These are phyloP conservation scores for Fusarium kyushuense DNA, from an alignment of 2,329 filamentous ascomycete species.

Conservation along the genomic window DNA sequence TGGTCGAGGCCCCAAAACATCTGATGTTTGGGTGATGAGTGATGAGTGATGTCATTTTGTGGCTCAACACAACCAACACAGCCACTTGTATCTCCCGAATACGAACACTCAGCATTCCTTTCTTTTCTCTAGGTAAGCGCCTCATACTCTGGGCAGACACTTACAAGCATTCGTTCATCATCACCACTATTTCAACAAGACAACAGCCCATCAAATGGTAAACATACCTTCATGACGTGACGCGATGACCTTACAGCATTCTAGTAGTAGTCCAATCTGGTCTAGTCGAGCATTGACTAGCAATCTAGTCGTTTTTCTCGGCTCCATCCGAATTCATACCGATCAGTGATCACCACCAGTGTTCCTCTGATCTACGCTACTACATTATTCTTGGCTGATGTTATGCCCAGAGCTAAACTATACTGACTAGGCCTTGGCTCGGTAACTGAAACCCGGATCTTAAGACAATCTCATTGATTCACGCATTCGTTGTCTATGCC, in stretches of 20 bases:
- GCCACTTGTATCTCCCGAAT: slow-evolving; percentile 9
- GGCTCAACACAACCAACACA: slow-evolving; percentile 11
- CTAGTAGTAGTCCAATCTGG: background rate
- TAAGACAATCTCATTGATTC: slow-evolving; percentile 7
- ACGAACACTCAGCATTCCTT: slow-evolving; percentile 28
- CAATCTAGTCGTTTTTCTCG: background rate
- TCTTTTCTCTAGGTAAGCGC: background rate
- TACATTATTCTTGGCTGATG: slow-evolving; percentile 17
- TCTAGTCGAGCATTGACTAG: background rate
- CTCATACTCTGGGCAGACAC: slow-evolving; percentile 6
- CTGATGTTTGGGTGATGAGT: slow-evolving; percentile 23
- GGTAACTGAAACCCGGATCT: slow-evolving; percentile 37
- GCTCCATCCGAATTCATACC: slow-evolving; percentile 1
- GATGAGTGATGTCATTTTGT: slow-evolving; percentile 33
- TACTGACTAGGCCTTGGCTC: slow-evolving; percentile 21
- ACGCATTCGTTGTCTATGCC: background rate
- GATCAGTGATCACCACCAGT: background rate
- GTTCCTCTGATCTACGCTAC: slow-evolving; percentile 1
- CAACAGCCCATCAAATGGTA: background rate
- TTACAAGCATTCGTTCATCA: slow-evolving; percentile 1
- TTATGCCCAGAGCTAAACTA: slow-evolving; percentile 31
- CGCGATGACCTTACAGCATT: slow-evolving; percentile 24
- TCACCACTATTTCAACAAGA: slow-evolving; percentile 20
- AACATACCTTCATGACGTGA: slow-evolving; percentile 15
- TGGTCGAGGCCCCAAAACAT: slow-evolving; percentile 26